Evolutionary conservation across 2,329 filamentous ascomycete genomes (phyloP).

Genomic region (Xylaria sp.): DNA sequence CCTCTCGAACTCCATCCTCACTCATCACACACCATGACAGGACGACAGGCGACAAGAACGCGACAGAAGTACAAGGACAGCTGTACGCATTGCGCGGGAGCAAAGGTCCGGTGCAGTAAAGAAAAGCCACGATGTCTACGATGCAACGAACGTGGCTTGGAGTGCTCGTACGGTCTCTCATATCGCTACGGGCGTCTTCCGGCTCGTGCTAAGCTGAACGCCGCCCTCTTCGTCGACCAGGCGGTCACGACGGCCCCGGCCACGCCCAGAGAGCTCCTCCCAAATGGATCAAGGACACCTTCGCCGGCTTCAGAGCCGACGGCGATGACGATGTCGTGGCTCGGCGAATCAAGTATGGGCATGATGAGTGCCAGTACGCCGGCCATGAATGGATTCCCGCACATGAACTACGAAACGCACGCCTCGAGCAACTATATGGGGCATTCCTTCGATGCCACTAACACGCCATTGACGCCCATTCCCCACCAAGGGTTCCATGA

Average conservation of each 20-base stretch:
- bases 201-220: slow-evolving; percentile 19
- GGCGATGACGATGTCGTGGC: slow-evolving; percentile 17
- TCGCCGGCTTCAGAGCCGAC: slow-evolving; percentile 18
- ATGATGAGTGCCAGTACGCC: slow-evolving; percentile 13
- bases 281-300: slow-evolving; percentile 17
- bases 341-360: slow-evolving; percentile 16
- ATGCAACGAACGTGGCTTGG: slow-evolving; percentile 20
- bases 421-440: slow-evolving; percentile 11
- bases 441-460: slow-evolving; percentile 9
- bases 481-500: slow-evolving; percentile 10
- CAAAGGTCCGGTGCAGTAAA: slow-evolving; percentile 26
- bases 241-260: slow-evolving; percentile 12
- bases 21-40: slow-evolving; percentile 14
- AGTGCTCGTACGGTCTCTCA: slow-evolving; percentile 24
- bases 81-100: slow-evolving; percentile 23
- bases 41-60: slow-evolving; percentile 22
- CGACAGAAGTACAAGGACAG: slow-evolving; percentile 27
- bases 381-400: slow-evolving; percentile 13
- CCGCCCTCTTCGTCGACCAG: slow-evolving; percentile 16
- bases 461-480: slow-evolving; percentile 9
- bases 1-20: slow-evolving; percentile 9
- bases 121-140: slow-evolving; percentile 24
- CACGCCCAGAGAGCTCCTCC: slow-evolving; percentile 20
- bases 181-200: slow-evolving; percentile 25
- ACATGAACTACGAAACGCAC: slow-evolving; percentile 17